Evolutionary conservation across 1,284 basidiomycete species (phyloP), one percentile per base, ranked within the genome.

Genomic region (Rhodotorula sp.): DNA sequence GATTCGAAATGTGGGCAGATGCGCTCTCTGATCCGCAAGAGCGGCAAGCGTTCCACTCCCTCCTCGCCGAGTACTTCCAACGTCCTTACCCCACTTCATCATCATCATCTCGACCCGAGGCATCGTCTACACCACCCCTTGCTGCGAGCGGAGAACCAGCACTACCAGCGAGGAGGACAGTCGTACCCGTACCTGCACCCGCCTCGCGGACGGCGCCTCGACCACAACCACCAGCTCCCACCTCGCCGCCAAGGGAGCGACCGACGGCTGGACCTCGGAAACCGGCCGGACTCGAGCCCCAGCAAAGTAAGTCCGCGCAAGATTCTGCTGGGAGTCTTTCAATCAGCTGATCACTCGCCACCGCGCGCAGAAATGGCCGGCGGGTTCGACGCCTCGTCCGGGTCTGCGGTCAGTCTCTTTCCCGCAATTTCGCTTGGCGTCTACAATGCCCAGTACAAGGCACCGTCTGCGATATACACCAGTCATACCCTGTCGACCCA

Each of bases 31-130:
- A 66, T 12, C 60, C 62, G 0, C 6, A 49, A 26, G 73, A 74
- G 49, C 56, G 56, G 12, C 4, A 46, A 0, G 68, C 65, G n/a
- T 70, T 75, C 58, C 6, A 31, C 14, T n/a, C 57, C 1, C 48
- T 75, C 21, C 61, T 75, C 10, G 63, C 31, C 47, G 70, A 72
- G 20, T 75, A 75, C 64, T 75, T 72, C 16, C 15, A 8, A 2
- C 39, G 62, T 8, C 66, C 64, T 2, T 26, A 48, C 64, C 60
- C 48, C 65, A 56, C 58, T 34, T 31, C 49, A 46, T 21, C 34
- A 21, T 49, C 34, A 7, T 39, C 52, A 10, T 8, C 21, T 29
- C 47, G n/a, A 23, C 34, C 48, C 20, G 16, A 26, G 5, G 29
- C 63, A 8, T 10, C 63, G 20, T 18, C 8, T 10, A 18, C 47